These are phyloP conservation scores for Pisolithus tinctorius DNA, from an alignment of 768 basidiomycete genomes.

Conservation along the genomic window DNA sequence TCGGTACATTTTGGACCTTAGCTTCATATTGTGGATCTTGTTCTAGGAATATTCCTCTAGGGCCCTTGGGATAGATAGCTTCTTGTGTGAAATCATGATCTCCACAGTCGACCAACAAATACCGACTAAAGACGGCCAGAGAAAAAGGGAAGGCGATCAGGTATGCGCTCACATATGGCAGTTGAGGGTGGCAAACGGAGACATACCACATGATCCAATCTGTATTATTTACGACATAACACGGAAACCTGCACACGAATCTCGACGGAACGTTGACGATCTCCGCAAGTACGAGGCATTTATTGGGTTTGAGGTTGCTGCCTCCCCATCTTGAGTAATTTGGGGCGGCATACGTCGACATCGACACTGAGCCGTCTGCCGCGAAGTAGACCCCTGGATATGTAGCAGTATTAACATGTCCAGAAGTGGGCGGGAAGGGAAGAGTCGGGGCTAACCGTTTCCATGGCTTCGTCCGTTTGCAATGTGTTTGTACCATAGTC, in stretches of 20 bases:
- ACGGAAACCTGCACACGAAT: slow-evolving; percentile 37
- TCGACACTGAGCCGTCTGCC: slow-evolving; percentile 47
- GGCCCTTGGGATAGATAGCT: not conserved
- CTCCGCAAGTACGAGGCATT: slow-evolving; percentile 57
- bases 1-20: slow-evolving; percentile 12
- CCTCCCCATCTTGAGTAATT: slow-evolving; percentile 40
- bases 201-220: slow-evolving; percentile 66
- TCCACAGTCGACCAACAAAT: not conserved
- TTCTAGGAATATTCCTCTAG: not conserved
- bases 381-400: slow-evolving; percentile 59
- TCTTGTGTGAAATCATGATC: not conserved
- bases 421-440: slow-evolving; percentile 20
- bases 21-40: not conserved
- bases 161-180: too few species aligned
- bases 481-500: slow-evolving; percentile 54
- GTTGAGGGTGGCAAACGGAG: not conserved
- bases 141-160: too few species aligned
- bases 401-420: not conserved
- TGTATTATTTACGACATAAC: slow-evolving; percentile 54
- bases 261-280: slow-evolving; percentile 53
- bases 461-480: slow-evolving; percentile 61
- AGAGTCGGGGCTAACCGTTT: slow-evolving; percentile 36
- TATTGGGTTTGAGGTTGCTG: slow-evolving; percentile 39
- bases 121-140: slow-evolving; percentile 36
- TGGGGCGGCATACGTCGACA: slow-evolving; percentile 34